Base-by-base conservation (phyloP, 148 eudicot genomes). In the Amaranthus hypochondriacus region DNA sequence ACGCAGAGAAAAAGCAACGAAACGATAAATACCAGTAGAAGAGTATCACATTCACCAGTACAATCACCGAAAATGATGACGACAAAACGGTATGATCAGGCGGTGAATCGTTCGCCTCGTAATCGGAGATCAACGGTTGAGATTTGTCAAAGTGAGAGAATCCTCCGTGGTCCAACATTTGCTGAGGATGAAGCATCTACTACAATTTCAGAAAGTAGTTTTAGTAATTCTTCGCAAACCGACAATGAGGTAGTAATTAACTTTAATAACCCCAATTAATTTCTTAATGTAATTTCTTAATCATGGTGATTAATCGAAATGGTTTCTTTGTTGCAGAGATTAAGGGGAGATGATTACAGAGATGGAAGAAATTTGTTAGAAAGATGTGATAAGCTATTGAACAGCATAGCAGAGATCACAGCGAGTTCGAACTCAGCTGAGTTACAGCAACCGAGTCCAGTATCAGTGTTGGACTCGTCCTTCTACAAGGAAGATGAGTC, bases 381-480 rank as follows among this genome's bases (percentile, higher is more conserved):
- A 73, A 87, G 99, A 69, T 96, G 97, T 63, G 96, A 87, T 50
- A 89, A 90, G 79, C 83, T 90, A 64, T 85, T 92, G 0, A 77
- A 83, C 79, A 89, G 94, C 81, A 96, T 96, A 69, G 90, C 92
- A 3, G 96, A 90, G 65, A 92, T 96, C 84, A 86, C 75, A 0
- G 79, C 85, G 8, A 73, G 68, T 73, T 68, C 82, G 18, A 76
- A n/a, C 71, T 73, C 76, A 65, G 56, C 82, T 3, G 97, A 96
- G 84, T 75, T 81, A 62, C 96, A 85, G 75, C 92, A 90, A 66
- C 94, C 96, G 73, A 96, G 99, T 83, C 97, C 97, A 6, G 95
- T 96, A 12, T 96, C 99, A 7, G 99, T 96, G 52, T 90, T 96
- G 0, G 99, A 96, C 86, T 89, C 97, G 4, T 90, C 92, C 52